Evolutionary conservation across 2,329 filamentous ascomycete genomes (phyloP).

Genomic region (Botrytis deweyae): DNA sequence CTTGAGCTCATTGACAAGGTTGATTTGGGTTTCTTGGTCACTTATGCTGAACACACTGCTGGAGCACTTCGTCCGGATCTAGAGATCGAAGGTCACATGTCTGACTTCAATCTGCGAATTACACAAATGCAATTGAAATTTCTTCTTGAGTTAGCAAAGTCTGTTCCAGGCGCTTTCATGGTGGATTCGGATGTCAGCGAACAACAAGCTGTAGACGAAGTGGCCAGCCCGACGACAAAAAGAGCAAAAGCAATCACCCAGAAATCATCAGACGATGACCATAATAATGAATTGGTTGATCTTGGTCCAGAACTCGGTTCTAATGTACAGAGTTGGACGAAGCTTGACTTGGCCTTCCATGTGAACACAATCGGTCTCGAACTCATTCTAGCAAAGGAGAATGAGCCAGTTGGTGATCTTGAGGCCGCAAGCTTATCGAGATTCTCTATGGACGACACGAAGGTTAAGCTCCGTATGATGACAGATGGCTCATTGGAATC

Average conservation of each 20-base stretch:
- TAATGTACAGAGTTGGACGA: constrained; percentile 77
- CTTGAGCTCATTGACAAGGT: constrained; percentile 97
- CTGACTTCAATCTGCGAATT: constrained; percentile 84
- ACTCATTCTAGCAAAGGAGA: constrained; percentile 72
- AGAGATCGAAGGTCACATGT: constrained; percentile 89
- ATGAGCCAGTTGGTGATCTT: constrained; percentile 74
- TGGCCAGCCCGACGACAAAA: constrained; percentile 52
- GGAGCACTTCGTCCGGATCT: constrained; percentile 81
- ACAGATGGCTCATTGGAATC: constrained; percentile 89
- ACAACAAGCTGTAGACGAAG: constrained; percentile 71
- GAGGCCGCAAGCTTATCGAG: constrained; percentile 82
- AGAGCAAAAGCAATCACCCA: constrained; percentile 31
- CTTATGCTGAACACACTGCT: constrained; percentile 80
- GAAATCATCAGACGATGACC: constrained; percentile 30
- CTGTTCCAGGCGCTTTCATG: constrained; percentile 83
- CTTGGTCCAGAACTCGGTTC: constrained; percentile 70
- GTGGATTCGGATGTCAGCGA: constrained; percentile 70
- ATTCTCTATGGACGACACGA: constrained; percentile 91
- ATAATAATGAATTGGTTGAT: constrained; percentile 48
- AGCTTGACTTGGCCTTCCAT: constrained; percentile 87
- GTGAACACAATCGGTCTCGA: constrained; percentile 86
- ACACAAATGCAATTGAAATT: constrained; percentile 92
- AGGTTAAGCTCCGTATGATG: constrained; percentile 87
- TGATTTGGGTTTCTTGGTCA: constrained; percentile 88
- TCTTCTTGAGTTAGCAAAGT: constrained; percentile 79